These are phyloP conservation scores for Colletotrichum karsti DNA, from an alignment of 2,329 filamentous ascomycete species.

Conservation along the genomic window DNA sequence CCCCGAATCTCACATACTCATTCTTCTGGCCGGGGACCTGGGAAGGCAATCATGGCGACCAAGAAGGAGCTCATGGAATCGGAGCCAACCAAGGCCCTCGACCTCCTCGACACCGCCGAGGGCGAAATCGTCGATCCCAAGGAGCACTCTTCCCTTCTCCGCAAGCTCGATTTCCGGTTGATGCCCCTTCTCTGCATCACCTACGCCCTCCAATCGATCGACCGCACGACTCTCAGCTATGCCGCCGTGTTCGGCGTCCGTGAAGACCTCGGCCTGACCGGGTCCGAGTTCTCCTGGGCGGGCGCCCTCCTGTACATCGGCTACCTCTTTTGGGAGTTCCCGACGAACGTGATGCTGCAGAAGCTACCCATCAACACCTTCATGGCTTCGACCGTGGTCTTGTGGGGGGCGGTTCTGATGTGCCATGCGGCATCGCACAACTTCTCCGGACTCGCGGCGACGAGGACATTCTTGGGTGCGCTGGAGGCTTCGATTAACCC, in stretches of 20 bases:
- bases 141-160: neutral
- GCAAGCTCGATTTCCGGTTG: slow-evolving; percentile 33
- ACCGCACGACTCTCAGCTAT: slow-evolving; percentile 40
- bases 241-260: slow-evolving; percentile 63
- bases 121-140: slow-evolving; percentile 4
- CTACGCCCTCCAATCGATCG: slow-evolving; percentile 30
- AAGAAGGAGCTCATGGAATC: slow-evolving; percentile 2
- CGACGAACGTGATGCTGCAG: slow-evolving; percentile 64
- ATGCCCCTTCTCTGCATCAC: slow-evolving; percentile 35
- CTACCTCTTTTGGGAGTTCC: slow-evolving; percentile 69
- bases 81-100: slow-evolving; percentile 8
- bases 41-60: neutral
- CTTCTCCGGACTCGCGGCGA: slow-evolving; percentile 28
- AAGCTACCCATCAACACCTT: slow-evolving; percentile 34
- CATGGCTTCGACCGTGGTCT: slow-evolving; percentile 38
- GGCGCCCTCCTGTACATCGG: slow-evolving; percentile 67
- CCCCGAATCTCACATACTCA: neutral
- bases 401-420: slow-evolving; percentile 52
- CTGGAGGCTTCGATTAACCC: slow-evolving; percentile 44
- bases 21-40: neutral
- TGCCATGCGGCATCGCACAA: slow-evolving; percentile 33
- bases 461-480: slow-evolving; percentile 31
- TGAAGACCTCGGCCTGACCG: slow-evolving; percentile 56
- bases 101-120: slow-evolving; percentile 16
- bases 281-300: slow-evolving; percentile 65